Evolutionary conservation across 2,329 filamentous ascomycete genomes (phyloP), one percentile per base, ranked within the genome.

Genomic region (Ceratocystis destructans): DNA sequence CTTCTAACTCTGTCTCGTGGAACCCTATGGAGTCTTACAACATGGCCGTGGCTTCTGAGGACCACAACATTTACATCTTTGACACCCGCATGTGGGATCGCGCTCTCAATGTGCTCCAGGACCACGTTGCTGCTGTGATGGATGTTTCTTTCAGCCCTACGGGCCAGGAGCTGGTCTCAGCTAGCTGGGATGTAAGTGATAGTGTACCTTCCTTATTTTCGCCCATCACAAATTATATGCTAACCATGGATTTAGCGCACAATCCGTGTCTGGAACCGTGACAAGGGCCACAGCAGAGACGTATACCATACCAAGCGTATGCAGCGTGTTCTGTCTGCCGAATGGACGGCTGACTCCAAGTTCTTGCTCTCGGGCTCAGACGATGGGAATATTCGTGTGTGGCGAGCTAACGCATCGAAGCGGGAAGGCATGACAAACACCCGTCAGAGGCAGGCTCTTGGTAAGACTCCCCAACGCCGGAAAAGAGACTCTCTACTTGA

Each of bases 21-120:
- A 96, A 96, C 71, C 94, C 94, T 0, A 94, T 96, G 87, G 92
- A 96, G 75, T 89, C 91, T 6, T 96, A 96, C 80, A 96, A 97
- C 77, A 87, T 97, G 73, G 93, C 91, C 17, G 86, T 92, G 37
- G 94, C 90, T 12, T 95, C 89, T 71, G 94, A 99, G 79, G 94
- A 97, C 73, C 93, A 96, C 78, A 95, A 96, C 75, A 82, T 88
- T 70, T 79, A 79, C 70, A 83, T 96, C 68, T 99, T 99, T 73
- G 94, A 99, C 75, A 95, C 95, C 84, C 84, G 94, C 71, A 93
- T 90, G 73, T 87, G 96, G 75, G 86, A 89, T 71, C 86, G 90
- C 69, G 90, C 93, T 0, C 78, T 96, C 68, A 96, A 97, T 73
- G 86, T 96, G 7, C 81, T 96, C 65, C 94, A 93, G 75, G 90